Percentiles rank a stretch among this genome's conserved stretches.
phyloP scores from a whole-genome alignment of 208 protist genomes.

The Sergeia podlipaevii region DNA sequence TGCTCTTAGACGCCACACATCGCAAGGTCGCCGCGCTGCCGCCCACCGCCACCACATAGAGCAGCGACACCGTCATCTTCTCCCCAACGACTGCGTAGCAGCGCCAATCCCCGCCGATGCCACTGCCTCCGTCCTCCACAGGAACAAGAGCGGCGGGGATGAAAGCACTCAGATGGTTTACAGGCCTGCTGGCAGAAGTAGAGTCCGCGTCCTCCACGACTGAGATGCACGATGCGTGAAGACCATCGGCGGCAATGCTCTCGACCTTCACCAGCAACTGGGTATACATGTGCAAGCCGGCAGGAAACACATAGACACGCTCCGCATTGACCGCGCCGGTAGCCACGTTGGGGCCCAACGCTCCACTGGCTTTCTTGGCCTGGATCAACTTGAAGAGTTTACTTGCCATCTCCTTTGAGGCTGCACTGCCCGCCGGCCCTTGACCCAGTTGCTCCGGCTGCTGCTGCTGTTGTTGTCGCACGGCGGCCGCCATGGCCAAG shows the following conservation, averaged over 20 bases:
- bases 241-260: slow-evolving; percentile 44
- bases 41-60: slow-evolving; percentile 65
- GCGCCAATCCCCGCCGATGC: slow-evolving; percentile 28
- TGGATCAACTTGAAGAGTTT: slow-evolving; percentile 23
- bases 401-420: slow-evolving; percentile 11
- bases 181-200: slow-evolving; percentile 1
- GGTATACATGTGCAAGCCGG: slow-evolving; percentile 37
- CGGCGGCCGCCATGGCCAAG: too few species aligned
- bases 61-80: slow-evolving; percentile 58
- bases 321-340: slow-evolving; percentile 16
- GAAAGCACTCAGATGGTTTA: slow-evolving; percentile 28
- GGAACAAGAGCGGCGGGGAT: slow-evolving; percentile 62
- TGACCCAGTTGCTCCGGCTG: neutral
- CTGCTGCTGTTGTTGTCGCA: slow-evolving; percentile 1
- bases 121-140: slow-evolving; percentile 6
- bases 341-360: neutral
- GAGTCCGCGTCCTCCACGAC: slow-evolving; percentile 18
- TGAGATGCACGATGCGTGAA: slow-evolving; percentile 39
- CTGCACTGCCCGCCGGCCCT: neutral
- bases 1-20: slow-evolving; percentile 58
- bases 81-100: slow-evolving; percentile 69
- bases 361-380: slow-evolving; percentile 8
- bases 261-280: slow-evolving; percentile 56
- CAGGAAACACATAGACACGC: slow-evolving; percentile 42
- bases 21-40: slow-evolving; percentile 59